Evolutionary conservation across 768 basidiomycete species (phyloP).

Genomic region (Leucogyrophana mollusca): DNA sequence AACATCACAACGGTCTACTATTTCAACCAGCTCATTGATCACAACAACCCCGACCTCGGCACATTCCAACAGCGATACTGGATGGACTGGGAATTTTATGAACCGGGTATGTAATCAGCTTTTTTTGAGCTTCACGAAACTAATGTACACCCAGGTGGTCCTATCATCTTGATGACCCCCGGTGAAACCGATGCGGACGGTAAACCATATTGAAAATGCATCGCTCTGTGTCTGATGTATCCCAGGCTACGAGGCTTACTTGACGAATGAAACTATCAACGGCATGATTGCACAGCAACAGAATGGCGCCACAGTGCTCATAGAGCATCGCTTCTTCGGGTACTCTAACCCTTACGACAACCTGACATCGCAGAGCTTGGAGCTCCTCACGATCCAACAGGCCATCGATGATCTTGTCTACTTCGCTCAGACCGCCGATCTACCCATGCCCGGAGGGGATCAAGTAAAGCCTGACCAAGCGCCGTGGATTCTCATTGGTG

Average conservation of each 20-base stretch:
- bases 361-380: slow-evolving; percentile 55
- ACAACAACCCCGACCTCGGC: slow-evolving; percentile 55
- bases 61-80: slow-evolving; percentile 80
- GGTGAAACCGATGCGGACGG: slow-evolving; percentile 60
- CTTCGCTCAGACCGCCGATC: slow-evolving; percentile 62
- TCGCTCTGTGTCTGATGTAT: neutral
- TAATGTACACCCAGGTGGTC: slow-evolving; percentile 33
- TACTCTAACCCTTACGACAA: slow-evolving; percentile 68
- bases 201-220: neutral
- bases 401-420: slow-evolving; percentile 72
- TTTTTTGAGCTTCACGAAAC: slow-evolving; percentile 38
- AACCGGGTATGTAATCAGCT: slow-evolving; percentile 34
- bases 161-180: slow-evolving; percentile 44
- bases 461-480: slow-evolving; percentile 52
- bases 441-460: slow-evolving; percentile 68
- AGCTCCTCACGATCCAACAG: slow-evolving; percentile 67
- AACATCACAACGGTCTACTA: slow-evolving; percentile 25
- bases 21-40: slow-evolving; percentile 39
- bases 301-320: slow-evolving; percentile 57
- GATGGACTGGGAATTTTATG: slow-evolving; percentile 67
- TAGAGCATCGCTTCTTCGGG: slow-evolving; percentile 78
- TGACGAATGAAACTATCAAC: slow-evolving; percentile 63
- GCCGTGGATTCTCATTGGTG: slow-evolving; percentile 43
- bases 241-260: slow-evolving; percentile 42
- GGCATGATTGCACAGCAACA: slow-evolving; percentile 67